A percentile compares a stretch with the other conserved stretches of the same genome.
phyloP scores from a whole-genome alignment of 2,329 filamentous ascomycete species.

The Fusarium sp. region DNA sequence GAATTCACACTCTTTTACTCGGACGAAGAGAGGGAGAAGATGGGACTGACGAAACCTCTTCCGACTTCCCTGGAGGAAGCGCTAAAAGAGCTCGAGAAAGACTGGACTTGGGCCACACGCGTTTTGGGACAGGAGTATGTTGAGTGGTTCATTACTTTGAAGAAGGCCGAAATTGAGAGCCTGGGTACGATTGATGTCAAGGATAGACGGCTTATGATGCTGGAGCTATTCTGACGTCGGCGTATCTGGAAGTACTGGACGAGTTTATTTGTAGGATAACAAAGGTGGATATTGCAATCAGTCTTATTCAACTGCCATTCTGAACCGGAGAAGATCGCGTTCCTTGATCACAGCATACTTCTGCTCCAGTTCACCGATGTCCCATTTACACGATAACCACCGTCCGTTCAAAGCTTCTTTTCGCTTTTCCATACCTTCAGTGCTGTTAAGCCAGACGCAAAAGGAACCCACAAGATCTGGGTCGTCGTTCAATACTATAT shows the following conservation, averaged over 20 bases:
- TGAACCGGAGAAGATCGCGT: neutral
- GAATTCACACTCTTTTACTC: conserved; percentile 12
- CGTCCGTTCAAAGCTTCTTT: neutral
- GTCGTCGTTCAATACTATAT: neutral
- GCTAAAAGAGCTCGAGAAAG: conserved; percentile 2
- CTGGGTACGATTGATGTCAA: neutral
- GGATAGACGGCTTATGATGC: neutral
- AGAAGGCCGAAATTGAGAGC: conserved; percentile 5
- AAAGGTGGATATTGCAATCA: too few relatives aligned
- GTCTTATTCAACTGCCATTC: neutral
- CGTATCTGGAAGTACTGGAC: too few relatives aligned
- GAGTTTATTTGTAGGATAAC: neutral
- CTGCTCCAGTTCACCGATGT: neutral
- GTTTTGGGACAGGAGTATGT: neutral
- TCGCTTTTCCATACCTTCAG: neutral
- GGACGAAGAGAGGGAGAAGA: neutral
- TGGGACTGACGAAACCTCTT: neutral
- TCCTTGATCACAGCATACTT: neutral
- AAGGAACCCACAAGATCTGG: conserved; percentile 13
- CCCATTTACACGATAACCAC: conserved; percentile 19
- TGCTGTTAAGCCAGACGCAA: neutral
- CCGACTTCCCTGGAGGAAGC: neutral
- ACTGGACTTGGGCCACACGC: neutral
- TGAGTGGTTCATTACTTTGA: conserved; percentile 16
- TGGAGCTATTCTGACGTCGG: neutral